Conservation (phyloP, 345 rosid genomes). For the Bruguiera gymnorhiza region DNA sequence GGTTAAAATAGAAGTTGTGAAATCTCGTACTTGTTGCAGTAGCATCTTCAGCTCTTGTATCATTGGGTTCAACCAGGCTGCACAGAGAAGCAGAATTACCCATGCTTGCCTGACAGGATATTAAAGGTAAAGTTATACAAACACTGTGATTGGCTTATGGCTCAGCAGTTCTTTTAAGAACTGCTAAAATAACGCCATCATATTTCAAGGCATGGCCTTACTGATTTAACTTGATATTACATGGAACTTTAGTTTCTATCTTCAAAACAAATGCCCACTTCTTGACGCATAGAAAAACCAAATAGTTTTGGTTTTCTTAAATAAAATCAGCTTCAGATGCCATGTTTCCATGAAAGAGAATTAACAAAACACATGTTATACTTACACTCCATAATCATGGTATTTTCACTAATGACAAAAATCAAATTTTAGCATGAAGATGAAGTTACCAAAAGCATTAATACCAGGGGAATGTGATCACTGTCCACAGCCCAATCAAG, state of each 20-base stretch:
- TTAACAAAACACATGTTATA: too few species aligned
- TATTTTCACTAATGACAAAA: not conserved
- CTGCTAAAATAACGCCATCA: too few species aligned
- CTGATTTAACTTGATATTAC: too few species aligned
- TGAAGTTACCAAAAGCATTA: not conserved
- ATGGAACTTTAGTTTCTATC: too few species aligned
- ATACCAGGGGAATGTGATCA: not conserved
- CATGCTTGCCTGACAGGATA: conserved; percentile 29
- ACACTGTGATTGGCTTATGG: too few species aligned
- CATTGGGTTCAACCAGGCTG: conserved; percentile 24
- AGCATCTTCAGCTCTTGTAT: conserved; percentile 31
- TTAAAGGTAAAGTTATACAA: not conserved
- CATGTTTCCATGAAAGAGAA: too few species aligned
- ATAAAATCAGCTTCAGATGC: not conserved
- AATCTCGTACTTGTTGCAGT: conserved; percentile 39
- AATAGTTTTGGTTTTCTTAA: too few species aligned
- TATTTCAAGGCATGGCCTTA: too few species aligned
- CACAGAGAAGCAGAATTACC: conserved; percentile 11
- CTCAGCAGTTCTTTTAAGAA: too few species aligned
- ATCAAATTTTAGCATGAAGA: not conserved
- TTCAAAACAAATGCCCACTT: too few species aligned
- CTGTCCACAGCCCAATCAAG: not conserved
- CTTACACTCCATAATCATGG: not conserved
- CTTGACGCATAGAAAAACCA: too few species aligned
- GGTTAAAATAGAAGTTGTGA: conserved; percentile 1